A percentile compares a stretch with the other conserved stretches of the same genome.
Conservation (phyloP, 1,284 basidiomycete genomes). For the Polyporus tsugae region DNA sequence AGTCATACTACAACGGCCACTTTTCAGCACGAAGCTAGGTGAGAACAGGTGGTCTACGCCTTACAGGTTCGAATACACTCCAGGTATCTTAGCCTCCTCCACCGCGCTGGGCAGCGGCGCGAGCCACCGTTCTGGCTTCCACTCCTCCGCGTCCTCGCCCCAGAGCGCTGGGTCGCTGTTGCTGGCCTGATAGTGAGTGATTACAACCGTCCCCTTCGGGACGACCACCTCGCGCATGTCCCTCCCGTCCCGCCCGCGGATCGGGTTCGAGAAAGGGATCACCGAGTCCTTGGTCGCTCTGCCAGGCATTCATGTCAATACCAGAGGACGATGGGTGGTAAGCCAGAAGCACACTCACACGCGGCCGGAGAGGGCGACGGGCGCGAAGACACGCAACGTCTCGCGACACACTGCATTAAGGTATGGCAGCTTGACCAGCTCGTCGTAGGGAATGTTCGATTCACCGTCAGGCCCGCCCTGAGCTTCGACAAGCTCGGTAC, state of each 20-base stretch:
- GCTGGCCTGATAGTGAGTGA: constrained; percentile 9
- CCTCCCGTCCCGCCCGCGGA: constrained; percentile 4
- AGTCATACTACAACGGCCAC: not conserved
- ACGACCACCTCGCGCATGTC: constrained; percentile 7
- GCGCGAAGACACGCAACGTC: constrained; percentile 55
- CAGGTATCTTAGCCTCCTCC: constrained; percentile 10
- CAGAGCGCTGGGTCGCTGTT: constrained; percentile 7
- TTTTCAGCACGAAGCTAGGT: not conserved
- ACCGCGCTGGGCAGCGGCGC: constrained; percentile 3
- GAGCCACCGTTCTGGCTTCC: constrained; percentile 19
- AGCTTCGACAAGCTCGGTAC: not conserved
- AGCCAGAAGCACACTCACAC: not conserved
- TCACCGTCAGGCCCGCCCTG: constrained; percentile 36
- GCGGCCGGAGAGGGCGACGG: not conserved
- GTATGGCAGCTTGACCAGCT: constrained; percentile 46
- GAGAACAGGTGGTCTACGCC: not conserved
- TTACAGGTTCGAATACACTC: constrained; percentile 15
- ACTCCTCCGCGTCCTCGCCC: constrained; percentile 12
- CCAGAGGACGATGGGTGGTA: not conserved
- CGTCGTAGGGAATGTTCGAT: constrained; percentile 10
- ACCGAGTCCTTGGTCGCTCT: constrained; percentile 8
- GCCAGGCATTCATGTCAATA: not conserved
- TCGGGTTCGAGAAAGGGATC: constrained; percentile 10
- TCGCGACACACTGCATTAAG: constrained; percentile 53
- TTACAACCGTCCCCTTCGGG: not conserved